These are phyloP conservation scores for Tolypocladium pustulatum DNA, from an alignment of 2,329 filamentous ascomycete species.

Conservation along the genomic window DNA sequence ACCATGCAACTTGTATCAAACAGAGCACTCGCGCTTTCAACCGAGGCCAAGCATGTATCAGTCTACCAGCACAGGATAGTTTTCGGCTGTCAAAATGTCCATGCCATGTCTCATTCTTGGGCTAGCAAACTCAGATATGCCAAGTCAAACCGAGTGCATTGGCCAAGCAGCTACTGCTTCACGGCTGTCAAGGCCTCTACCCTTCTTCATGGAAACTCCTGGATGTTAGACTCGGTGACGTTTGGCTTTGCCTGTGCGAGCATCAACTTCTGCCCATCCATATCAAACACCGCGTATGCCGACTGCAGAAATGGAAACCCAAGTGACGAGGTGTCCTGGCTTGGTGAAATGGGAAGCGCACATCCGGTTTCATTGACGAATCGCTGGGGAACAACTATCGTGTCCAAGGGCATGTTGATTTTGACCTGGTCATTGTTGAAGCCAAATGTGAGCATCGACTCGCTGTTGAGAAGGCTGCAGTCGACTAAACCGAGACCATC, in stretches of 20 bases:
- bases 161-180: too few species aligned
- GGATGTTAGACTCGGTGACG: not conserved
- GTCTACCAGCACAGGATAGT: too few species aligned
- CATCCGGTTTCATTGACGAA: not conserved
- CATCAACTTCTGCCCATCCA: not conserved
- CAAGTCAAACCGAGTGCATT: too few species aligned
- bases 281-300: conserved; percentile 1
- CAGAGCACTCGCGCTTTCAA: too few species aligned
- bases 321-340: not conserved
- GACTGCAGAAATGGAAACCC: conserved; percentile 1
- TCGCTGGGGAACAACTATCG: not conserved
- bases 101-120: not conserved
- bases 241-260: conserved; percentile 1
- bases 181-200: too few species aligned
- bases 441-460: not conserved
- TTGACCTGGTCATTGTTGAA: conserved; percentile 1
- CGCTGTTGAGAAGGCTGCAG: not conserved
- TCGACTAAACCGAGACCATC: not conserved
- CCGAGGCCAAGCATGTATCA: too few species aligned
- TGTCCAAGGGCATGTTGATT: conserved; percentile 1
- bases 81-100: too few species aligned
- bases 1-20: too few species aligned
- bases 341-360: not conserved
- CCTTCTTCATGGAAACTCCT: not conserved
- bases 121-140: not conserved